phyloP scores from a whole-genome alignment of 169 alveolate species.

The Cyclospora cayetanensis region DNA sequence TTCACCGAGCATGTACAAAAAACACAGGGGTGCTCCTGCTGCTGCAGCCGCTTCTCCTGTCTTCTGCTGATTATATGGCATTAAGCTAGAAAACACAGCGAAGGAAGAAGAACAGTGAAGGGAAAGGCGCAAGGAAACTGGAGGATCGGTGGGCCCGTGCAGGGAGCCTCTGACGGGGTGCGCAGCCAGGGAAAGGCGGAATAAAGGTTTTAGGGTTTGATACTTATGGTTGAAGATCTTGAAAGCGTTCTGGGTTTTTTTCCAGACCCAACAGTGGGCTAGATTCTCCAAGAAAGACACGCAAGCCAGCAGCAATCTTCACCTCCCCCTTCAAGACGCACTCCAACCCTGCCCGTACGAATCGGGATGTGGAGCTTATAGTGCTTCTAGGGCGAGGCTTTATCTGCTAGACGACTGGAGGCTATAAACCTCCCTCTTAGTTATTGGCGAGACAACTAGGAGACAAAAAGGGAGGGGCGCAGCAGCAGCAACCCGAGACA shows the following conservation, averaged over 20 bases:
- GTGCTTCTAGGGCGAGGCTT: background rate
- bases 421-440: constrained; percentile 16
- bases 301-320: background rate
- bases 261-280: background rate
- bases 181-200: constrained; percentile 22
- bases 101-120: background rate
- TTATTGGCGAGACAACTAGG: constrained; percentile 27
- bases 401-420: constrained; percentile 10
- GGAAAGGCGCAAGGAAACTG: background rate
- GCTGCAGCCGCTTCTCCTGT: constrained; percentile 14
- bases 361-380: background rate
- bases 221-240: background rate
- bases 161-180: constrained; percentile 49
- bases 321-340: constrained; percentile 30
- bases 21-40: background rate
- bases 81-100: background rate
- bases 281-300: background rate
- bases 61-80: constrained; percentile 7
- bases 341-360: constrained; percentile 17
- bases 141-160: background rate
- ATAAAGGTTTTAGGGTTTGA: background rate
- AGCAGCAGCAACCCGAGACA: constrained; percentile 36
- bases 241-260: background rate
- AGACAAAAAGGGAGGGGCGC: constrained; percentile 2
- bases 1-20: constrained; percentile 20